Evolutionary conservation across 163 green algal genomes (phyloP).

Genomic region (Chlorella variabilis): DNA sequence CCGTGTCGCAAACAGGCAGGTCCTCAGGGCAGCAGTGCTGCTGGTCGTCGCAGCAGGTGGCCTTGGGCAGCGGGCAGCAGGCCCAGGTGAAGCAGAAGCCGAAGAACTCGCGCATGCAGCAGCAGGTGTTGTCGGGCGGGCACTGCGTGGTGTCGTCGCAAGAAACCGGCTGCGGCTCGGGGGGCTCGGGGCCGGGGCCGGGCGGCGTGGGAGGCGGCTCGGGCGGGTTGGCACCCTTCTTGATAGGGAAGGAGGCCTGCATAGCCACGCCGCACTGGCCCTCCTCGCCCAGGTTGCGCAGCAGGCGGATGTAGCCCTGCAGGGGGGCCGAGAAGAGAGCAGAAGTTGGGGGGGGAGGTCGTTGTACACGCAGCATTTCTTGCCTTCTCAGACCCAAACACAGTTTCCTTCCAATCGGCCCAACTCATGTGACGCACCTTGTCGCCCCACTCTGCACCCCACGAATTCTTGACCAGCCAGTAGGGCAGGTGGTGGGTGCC

Average conservation of each 20-base stretch:
- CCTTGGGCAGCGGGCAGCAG: constrained; percentile 85
- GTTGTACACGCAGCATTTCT: too few relatives aligned
- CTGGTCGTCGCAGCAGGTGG: constrained; percentile 88
- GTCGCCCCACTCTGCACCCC: constrained; percentile 73
- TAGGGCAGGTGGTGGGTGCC: constrained; percentile 66
- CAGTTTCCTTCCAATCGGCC: too few relatives aligned
- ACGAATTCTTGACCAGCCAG: constrained; percentile 92
- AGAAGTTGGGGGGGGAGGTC: too few relatives aligned
- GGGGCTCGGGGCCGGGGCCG: constrained; percentile 47
- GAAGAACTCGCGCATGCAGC: constrained; percentile 74
- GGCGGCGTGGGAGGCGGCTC: constrained; percentile 58
- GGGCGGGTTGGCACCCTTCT: constrained; percentile 73
- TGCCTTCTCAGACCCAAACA: too few relatives aligned
- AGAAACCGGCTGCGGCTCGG: constrained; percentile 58
- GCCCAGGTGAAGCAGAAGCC: constrained; percentile 83
- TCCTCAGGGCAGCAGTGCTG: constrained; percentile 87
- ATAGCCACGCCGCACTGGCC: constrained; percentile 88
- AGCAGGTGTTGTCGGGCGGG: constrained; percentile 78
- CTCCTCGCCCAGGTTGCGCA: constrained; percentile 36
- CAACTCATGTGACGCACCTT: not conserved
- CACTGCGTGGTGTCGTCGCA: constrained; percentile 66
- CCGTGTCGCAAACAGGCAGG: constrained; percentile 85
- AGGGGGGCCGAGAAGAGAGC: not conserved
- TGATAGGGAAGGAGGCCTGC: constrained; percentile 75
- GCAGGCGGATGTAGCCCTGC: constrained; percentile 64